Evolutionary conservation across 176 grass and related monocot species (phyloP).

Genomic region (Hsuehochloa calcarea): DNA sequence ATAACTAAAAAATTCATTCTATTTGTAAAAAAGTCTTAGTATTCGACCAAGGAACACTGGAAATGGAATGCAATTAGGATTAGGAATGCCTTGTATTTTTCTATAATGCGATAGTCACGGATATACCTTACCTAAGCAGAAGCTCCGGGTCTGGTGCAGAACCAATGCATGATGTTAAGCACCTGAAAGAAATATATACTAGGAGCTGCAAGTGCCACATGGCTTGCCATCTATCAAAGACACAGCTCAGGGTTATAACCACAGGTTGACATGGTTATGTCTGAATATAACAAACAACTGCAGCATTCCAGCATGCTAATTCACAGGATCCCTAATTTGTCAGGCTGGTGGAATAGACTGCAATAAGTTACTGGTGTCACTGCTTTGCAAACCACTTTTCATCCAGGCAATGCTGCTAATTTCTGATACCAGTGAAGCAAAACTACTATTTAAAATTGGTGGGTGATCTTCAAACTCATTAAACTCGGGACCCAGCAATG

Average conservation of each 20-base stretch:
- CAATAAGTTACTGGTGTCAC: conserved; percentile 46
- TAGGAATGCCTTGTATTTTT: background rate
- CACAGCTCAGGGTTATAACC: background rate
- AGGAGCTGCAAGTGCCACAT: background rate
- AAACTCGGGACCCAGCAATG: conserved; percentile 94
- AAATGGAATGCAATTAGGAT: background rate
- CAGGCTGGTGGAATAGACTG: conserved; percentile 43
- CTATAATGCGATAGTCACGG: background rate
- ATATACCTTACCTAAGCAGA: background rate
- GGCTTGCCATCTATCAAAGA: background rate
- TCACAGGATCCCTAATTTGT: conserved; percentile 29
- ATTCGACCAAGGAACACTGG: background rate
- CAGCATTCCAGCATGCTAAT: conserved; percentile 25
- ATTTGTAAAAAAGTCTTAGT: background rate
- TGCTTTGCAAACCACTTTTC: conserved; percentile 69
- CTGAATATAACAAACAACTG: conserved; percentile 9
- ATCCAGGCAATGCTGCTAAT: conserved; percentile 99
- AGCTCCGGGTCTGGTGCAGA: background rate
- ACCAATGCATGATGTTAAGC: background rate
- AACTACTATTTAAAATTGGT: conserved; percentile 58
- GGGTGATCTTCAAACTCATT: conserved; percentile 75
- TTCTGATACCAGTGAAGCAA: conserved; percentile 76
- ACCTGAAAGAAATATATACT: background rate
- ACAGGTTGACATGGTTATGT: conserved; percentile 1
- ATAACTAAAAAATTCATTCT: background rate